Conservation (phyloP, 768 basidiomycete genomes). For the Daedaleopsis sinensis region DNA sequence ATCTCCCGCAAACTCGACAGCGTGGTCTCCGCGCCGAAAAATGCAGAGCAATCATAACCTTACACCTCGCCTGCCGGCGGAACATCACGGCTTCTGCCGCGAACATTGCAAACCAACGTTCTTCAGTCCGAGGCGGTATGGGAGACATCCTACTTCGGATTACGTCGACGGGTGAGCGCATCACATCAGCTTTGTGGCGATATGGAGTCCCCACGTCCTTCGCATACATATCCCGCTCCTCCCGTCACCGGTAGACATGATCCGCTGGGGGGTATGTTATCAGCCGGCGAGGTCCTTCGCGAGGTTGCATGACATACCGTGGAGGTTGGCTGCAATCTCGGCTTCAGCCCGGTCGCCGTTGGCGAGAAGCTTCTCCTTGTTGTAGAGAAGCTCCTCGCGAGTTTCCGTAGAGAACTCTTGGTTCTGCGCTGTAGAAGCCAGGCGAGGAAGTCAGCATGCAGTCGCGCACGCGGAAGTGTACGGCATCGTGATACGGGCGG, state of each 20-base stretch:
- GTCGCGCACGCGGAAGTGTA: not conserved
- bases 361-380: constrained; percentile 97
- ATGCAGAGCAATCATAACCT: constrained; percentile 7
- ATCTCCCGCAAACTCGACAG: constrained; percentile 8
- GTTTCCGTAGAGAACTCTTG: constrained; percentile 98
- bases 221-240: constrained; percentile 1
- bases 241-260: constrained; percentile 78
- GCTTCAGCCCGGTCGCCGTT: constrained; percentile 97
- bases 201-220: constrained; percentile 13
- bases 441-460: not conserved
- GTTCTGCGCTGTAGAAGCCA: constrained; percentile 75
- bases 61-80: constrained; percentile 11
- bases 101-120: constrained; percentile 13
- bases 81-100: constrained; percentile 16
- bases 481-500: constrained; percentile 7
- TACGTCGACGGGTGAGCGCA: constrained; percentile 16
- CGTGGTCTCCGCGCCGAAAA: constrained; percentile 2
- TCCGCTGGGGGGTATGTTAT: constrained; percentile 56
- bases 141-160: constrained; percentile 9
- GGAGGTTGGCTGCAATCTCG: constrained; percentile 94
- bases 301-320: constrained; percentile 46
- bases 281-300: constrained; percentile 11
- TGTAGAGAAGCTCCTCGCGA: constrained; percentile 96
- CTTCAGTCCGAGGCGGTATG: constrained; percentile 6
- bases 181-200: constrained; percentile 27